Evolutionary conservation across 2,329 filamentous ascomycete genomes (phyloP), one percentile per base, ranked within the genome.

Genomic region (Pyricularia sp.): DNA sequence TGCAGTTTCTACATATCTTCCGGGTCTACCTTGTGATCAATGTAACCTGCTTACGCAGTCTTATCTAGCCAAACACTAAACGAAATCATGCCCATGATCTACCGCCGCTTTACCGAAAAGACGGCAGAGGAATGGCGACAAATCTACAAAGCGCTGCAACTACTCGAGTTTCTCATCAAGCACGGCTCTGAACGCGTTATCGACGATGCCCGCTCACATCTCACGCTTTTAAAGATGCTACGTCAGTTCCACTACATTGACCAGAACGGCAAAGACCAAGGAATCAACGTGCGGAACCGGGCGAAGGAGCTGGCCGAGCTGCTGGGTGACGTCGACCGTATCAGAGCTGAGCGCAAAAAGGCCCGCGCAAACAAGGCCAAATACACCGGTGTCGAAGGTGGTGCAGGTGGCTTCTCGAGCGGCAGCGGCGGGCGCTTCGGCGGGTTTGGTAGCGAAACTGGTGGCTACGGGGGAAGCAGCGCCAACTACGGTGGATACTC

Each of bases 1-100:
- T 79, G 33, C 60, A 40, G 62, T 53, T 12, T 3, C 61, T 9
- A 6, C 16, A 22, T 12, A 26, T 13, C 49, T 33, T 10, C 33
- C 6, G 22, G 40, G 3, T 12, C 9, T 9, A 60, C 35, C 16
- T 63, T 28, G 40, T 30, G 66, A 63, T 19, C 2, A 9, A 9
- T 30, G n/a, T 26, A 53, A 26, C 19, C 24, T 22, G n/a, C n/a
- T 65, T 33, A 30, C 55, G 2, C 33, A 9, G 12, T 35, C 28
- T 55, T 28, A 13, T 62, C 63, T 55, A 97, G 93, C 75, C 92
- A 96, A 86, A 86, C 93, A 64, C 86, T 99, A 65, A 97, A 97
- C 77, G 94, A 99, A 77, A 97, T 99, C 75, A 99, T 99, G 94
- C 94, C 94, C 69, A 94, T 99, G 91, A 96, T 99, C 74, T 99